Percentiles rank a stretch among this genome's conserved stretches.
Conservation (phyloP, 805 yeast genomes). For the Metschnikowia lunata region DNA sequence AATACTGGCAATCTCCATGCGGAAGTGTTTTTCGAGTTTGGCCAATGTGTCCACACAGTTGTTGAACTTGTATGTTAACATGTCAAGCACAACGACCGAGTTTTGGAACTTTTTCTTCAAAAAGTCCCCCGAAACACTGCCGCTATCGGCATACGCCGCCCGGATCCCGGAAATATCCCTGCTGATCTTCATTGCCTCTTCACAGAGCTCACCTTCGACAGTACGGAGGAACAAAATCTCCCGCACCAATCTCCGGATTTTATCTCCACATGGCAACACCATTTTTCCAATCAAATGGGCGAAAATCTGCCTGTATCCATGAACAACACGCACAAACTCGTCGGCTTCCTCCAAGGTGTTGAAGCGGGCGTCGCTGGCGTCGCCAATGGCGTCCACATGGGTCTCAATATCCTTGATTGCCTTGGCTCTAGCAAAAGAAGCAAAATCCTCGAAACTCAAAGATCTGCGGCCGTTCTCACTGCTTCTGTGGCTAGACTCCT, state of each 20-base stretch:
- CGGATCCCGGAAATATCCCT: not conserved
- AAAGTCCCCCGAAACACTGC: not conserved
- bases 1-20: not conserved
- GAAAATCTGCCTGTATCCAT: constrained; percentile 2
- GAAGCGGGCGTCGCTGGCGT: not conserved
- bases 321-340: not conserved
- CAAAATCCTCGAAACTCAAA: too few species aligned
- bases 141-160: not conserved
- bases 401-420: not conserved
- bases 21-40: not conserved
- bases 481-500: not conserved
- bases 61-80: not conserved
- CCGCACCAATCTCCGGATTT: constrained; percentile 1
- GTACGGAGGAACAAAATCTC: constrained; percentile 1
- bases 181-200: not conserved
- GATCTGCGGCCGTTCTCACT: too few species aligned
- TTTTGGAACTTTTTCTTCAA: not conserved
- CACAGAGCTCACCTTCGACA: not conserved
- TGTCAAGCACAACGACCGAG: not conserved
- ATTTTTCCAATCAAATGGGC: not conserved
- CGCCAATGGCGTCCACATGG: not conserved
- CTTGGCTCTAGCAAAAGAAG: not conserved
- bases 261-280: constrained; percentile 6
- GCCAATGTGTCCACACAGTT: not conserved
- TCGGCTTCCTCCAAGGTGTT: not conserved